phyloP scores from a whole-genome alignment of 805 yeast species.

The Candida hungchunana region DNA sequence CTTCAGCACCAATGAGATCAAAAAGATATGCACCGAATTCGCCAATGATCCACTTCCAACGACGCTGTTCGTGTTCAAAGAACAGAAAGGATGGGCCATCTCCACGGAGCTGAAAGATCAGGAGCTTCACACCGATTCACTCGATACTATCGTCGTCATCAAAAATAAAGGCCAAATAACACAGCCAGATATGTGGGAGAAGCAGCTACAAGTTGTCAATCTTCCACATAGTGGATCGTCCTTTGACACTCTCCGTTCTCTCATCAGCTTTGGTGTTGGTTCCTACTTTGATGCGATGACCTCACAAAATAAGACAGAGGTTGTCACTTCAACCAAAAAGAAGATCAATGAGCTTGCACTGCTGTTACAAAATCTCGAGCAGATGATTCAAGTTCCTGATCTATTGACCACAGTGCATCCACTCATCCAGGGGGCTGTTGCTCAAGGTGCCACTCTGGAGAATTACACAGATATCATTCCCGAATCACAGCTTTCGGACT shows the following conservation, averaged over 20 bases:
- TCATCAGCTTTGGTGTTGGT: slow-evolving; percentile 59
- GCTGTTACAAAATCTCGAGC: slow-evolving; percentile 64
- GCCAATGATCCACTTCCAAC: slow-evolving; percentile 19
- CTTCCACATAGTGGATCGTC: slow-evolving; percentile 30
- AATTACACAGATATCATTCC: slow-evolving; percentile 30
- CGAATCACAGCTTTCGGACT: slow-evolving; percentile 40
- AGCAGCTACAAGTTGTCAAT: slow-evolving; percentile 33
- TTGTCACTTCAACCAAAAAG: slow-evolving; percentile 47
- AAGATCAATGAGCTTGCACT: slow-evolving; percentile 64
- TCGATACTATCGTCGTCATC: slow-evolving; percentile 36
- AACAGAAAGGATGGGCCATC: slow-evolving; percentile 13
- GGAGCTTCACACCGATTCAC: slow-evolving; percentile 5
- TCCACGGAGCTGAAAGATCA: slow-evolving; percentile 11
- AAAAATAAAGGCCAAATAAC: slow-evolving; percentile 37
- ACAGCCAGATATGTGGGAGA: slow-evolving; percentile 22
- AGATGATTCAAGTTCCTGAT: slow-evolving; percentile 65
- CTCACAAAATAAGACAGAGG: slow-evolving; percentile 26
- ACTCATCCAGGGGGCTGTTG: slow-evolving; percentile 37
- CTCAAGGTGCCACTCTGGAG: slow-evolving; percentile 28
- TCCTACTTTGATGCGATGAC: slow-evolving; percentile 62
- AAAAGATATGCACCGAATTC: slow-evolving; percentile 18
- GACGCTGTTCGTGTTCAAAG: slow-evolving; percentile 23
- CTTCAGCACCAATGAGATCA: slow-evolving; percentile 23
- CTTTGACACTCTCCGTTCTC: slow-evolving; percentile 51
- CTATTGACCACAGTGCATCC: slow-evolving; percentile 50